A percentile compares a stretch with the other conserved stretches of the same genome.
Conservation (phyloP, 768 basidiomycete species). For the Leccinum aurantiacum region DNA sequence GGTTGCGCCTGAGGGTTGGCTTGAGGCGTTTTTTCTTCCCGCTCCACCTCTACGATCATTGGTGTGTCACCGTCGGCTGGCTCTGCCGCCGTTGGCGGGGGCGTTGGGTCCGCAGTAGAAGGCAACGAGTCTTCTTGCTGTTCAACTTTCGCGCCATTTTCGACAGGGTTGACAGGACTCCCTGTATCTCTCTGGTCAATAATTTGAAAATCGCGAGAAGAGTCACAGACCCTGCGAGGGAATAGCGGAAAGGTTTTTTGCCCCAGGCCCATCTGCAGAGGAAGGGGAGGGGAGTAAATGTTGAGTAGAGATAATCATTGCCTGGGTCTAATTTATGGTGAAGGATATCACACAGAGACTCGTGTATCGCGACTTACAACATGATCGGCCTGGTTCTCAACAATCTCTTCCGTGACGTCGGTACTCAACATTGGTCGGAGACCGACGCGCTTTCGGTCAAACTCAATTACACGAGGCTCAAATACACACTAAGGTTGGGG, state of each 20-base stretch:
- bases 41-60: constrained; percentile 50
- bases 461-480: constrained; percentile 90
- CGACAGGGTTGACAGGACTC: constrained; percentile 21
- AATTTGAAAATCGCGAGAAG: not conserved
- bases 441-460: constrained; percentile 68
- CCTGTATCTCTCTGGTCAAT: constrained; percentile 14
- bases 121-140: constrained; percentile 37
- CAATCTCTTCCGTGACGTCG: constrained; percentile 75
- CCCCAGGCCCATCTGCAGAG: constrained; percentile 25
- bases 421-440: constrained; percentile 48
- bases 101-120: constrained; percentile 33
- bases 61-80: constrained; percentile 31
- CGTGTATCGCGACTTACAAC: constrained; percentile 39
- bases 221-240: constrained; percentile 27
- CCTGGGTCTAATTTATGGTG: constrained; percentile 64
- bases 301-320: constrained; percentile 89
- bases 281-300: constrained; percentile 58
- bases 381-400: constrained; percentile 53
- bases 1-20: constrained; percentile 29
- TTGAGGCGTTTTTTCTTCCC: constrained; percentile 36
- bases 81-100: constrained; percentile 26
- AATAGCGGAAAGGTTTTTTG: constrained; percentile 21
- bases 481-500: constrained; percentile 69
- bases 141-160: constrained; percentile 32
- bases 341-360: constrained; percentile 1